Percentiles rank a stretch among this genome's conserved stretches.
These are phyloP conservation scores for Russula brevipes DNA, from an alignment of 768 basidiomycete species.

Conservation along the genomic window DNA sequence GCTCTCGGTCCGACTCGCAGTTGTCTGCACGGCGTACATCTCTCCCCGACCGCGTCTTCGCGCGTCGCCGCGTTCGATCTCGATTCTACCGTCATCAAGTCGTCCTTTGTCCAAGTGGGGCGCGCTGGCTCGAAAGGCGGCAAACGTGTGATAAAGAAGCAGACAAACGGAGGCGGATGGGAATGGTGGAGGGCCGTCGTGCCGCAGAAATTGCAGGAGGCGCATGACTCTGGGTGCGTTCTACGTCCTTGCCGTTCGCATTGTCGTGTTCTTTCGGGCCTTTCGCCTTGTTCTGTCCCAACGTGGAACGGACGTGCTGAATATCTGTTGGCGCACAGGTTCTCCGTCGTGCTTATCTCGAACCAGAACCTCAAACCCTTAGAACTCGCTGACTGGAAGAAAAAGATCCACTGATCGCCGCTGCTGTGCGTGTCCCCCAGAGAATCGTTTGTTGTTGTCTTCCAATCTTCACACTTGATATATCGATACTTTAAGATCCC, in stretches of 20 bases:
- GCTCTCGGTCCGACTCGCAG: conserved; percentile 32
- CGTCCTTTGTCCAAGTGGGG: conserved; percentile 37
- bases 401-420: conserved; percentile 68
- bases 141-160: conserved; percentile 29
- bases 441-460: background rate
- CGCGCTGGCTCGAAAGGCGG: conserved; percentile 27
- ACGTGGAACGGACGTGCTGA: background rate
- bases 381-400: conserved; percentile 61
- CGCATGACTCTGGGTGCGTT: conserved; percentile 56
- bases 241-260: background rate
- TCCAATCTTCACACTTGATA: conserved; percentile 4
- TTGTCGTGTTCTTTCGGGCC: background rate
- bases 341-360: conserved; percentile 68
- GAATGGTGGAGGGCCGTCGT: conserved; percentile 71
- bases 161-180: conserved; percentile 46
- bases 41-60: conserved; percentile 39
- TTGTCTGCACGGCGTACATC: conserved; percentile 37
- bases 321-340: conserved; percentile 38
- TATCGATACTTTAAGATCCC: conserved; percentile 45
- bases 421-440: conserved; percentile 40
- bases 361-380: conserved; percentile 63
- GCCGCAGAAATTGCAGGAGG: conserved; percentile 54
- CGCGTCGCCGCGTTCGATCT: conserved; percentile 81
- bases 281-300: background rate
- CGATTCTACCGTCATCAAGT: conserved; percentile 75